phyloP scores from a whole-genome alignment of 192 early-diverging fungal species.

The Obelidium mucronatum region DNA sequence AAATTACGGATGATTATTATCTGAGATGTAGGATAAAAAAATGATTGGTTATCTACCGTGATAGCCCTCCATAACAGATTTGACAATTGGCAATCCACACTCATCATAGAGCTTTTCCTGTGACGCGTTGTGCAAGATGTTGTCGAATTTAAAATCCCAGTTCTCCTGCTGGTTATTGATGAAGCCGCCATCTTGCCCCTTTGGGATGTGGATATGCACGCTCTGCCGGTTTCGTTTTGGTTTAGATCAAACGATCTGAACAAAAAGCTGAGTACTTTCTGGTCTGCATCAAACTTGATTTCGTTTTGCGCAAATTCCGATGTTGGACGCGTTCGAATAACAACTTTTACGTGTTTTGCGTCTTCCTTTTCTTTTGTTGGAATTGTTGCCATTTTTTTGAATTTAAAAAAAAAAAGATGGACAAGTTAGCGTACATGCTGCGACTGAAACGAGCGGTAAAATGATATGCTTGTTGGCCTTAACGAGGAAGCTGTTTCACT shows the following conservation, averaged over 20 bases:
- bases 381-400: conserved; percentile 10
- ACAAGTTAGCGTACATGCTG: conserved; percentile 15
- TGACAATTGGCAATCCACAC: conserved; percentile 59
- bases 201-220: conserved; percentile 67
- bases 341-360: conserved; percentile 66
- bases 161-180: conserved; percentile 75
- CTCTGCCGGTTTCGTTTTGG: conserved; percentile 21
- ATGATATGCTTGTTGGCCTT: neutral
- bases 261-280: conserved; percentile 45
- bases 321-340: conserved; percentile 68
- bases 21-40: neutral
- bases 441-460: conserved; percentile 31
- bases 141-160: conserved; percentile 71
- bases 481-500: too few species aligned
- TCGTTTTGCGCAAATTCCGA: conserved; percentile 61
- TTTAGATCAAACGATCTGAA: neutral
- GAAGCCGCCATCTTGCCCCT: conserved; percentile 62
- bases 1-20: neutral
- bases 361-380: conserved; percentile 24
- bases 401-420: conserved; percentile 14
- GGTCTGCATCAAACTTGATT: conserved; percentile 55
- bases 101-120: conserved; percentile 71
- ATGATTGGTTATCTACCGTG: conserved; percentile 50
- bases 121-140: conserved; percentile 64
- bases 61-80: conserved; percentile 64